Evolutionary conservation across 306 rosid species (phyloP).

Genomic region (Quercus engelmannii): DNA sequence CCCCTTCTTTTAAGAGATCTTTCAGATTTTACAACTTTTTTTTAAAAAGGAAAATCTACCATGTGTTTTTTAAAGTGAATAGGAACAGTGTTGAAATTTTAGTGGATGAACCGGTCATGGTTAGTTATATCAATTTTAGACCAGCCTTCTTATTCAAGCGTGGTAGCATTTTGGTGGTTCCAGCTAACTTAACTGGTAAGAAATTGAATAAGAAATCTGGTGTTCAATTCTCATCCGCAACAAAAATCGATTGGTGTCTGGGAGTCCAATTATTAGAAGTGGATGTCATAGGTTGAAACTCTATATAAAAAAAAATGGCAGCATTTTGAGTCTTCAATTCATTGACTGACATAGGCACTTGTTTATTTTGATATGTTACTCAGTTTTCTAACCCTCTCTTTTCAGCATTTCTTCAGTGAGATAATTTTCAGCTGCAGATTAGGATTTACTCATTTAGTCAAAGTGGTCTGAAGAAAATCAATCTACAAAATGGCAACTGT

Average conservation of each 20-base stretch:
- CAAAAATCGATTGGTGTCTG: rapidly evolving
- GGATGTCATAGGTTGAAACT: rapidly evolving
- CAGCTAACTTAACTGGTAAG: rapidly evolving
- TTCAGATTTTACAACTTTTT: neutral
- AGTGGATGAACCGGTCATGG: no score
- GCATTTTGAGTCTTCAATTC: neutral
- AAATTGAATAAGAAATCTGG: no score
- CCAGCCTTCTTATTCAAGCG: neutral
- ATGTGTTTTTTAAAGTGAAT: no score
- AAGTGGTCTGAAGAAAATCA: neutral
- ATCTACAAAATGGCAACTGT: neutral
- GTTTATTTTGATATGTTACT: neutral
- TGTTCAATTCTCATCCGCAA: rapidly evolving
- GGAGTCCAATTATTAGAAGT: rapidly evolving
- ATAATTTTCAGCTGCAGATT: neutral
- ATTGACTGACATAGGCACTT: neutral
- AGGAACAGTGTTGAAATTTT: no score
- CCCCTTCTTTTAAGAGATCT: neutral
- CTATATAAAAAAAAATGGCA: no score
- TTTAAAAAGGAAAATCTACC: no score
- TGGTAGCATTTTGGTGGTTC: no score
- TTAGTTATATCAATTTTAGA: neutral
- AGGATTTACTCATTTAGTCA: neutral
- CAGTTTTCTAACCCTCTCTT: neutral
- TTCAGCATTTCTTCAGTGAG: neutral